Base-by-base conservation (phyloP, 257 asterid genomes). In the Jasminum sambac region DNA sequence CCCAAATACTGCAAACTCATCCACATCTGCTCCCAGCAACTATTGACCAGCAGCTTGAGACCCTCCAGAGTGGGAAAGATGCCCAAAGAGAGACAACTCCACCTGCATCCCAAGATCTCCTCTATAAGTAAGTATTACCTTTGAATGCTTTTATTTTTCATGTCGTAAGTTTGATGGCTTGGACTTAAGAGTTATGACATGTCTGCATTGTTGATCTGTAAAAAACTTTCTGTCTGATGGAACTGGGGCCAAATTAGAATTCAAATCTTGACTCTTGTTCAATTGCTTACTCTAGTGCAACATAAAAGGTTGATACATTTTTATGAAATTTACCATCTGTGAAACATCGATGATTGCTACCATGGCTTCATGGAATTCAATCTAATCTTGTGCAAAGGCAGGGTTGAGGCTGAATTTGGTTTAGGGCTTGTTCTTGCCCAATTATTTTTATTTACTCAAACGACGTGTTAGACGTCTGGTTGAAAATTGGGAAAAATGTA, bases 41-140 rank as follows among this genome's bases (percentile, higher is more conserved):
- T 59, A 89, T 88, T 43, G 98, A 93, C 72, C 89, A 93, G 82
- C 94, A 90, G 89, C 98, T 93, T 63, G 97, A 93, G 81, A 81
- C 81, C 72, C 97, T 93, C 58, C 94, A 84, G 83, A 85, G 74
- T 43, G 85, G 88, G 72, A 89, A 86, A 79, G 95, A 89, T 65
- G 77, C 75, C 19, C 75, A 84, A 55, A 76, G 63, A 14, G 87
- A 89, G 80, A 74, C 72, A 46, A 48, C 75, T 58, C 72, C 84
- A 41, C 78, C 88, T 52, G 77, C 95, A 55, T 76, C 95, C 25
- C 82, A 78, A 79, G 95, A 89, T 79, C 82, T 84, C 71, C 94
- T 89, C 74, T 89, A 87, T 64, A 86, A 87, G 98, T 93, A 82
- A 77, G 90, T 66, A 13, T 62, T 55, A 59, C 3, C 40, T 55